Evolutionary conservation across 2,329 filamentous ascomycete species (phyloP), one percentile per base, ranked within the genome.

Genomic region (Trichoderma aggressivum): DNA sequence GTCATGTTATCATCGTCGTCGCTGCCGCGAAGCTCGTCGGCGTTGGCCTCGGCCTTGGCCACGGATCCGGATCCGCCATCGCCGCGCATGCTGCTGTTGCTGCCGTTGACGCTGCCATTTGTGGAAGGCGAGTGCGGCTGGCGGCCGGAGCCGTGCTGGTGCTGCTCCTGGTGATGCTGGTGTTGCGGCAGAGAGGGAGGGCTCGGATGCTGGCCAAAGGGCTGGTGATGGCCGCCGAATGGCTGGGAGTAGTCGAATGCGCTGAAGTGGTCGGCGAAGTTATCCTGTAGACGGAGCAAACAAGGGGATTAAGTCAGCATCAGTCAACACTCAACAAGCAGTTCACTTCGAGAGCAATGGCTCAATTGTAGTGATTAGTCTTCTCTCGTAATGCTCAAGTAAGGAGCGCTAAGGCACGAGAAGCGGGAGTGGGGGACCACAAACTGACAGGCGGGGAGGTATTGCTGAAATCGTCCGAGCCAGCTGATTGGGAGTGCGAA

Each of bases 1-100:
- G 86, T 89, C 76, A 88, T 70, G 64, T 85, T 81, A 59, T 87
- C 87, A 32, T 87, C 87, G 12, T 88, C 87, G 47, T 88, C 88
- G 76, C 87, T 87, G 21, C 83, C 85, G 28, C 64, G 53, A 36
- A 73, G 72, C 39, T 83, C 82, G 43, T 82, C 83, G 43, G 75
- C 70, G 21, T 80, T 79, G 11, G 78, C 75, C 60, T 87, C 86
- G 50, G 78, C 72, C 74, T 85, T 84, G 70, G 71, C 62, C 16
- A 28, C 55, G 32, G 71, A 53, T 32, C 39, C 26, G 53, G 71
- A 59, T 53, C 39, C 26, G 36, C 55, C 62, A 36, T 70, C 66
- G 21, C 50, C 32, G 34, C 62, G 62, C n/a, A 71, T 72, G 36
- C 74, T 75, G 74, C 72, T 70, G 60, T 65, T 75, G 74, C 74